These are phyloP conservation scores for Leccinum griseonigrum DNA, from an alignment of 1,284 basidiomycete genomes.

Conservation along the genomic window DNA sequence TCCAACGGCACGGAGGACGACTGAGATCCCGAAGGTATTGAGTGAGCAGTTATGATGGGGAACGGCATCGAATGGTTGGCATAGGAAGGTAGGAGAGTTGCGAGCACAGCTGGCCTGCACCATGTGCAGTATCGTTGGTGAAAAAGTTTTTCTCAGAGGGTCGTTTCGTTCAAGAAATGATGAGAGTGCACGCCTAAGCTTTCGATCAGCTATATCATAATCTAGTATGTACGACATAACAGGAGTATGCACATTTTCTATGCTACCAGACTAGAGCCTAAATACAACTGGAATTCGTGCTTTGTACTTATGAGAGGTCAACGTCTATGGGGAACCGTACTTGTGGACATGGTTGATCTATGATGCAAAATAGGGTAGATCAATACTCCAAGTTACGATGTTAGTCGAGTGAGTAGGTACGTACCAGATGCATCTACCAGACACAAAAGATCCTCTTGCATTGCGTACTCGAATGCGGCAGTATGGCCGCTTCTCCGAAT, in stretches of 20 bases:
- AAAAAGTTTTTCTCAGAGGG: constrained; percentile 49
- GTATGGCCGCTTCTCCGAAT: background rate
- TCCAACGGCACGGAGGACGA: constrained; percentile 43
- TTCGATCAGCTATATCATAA: too few relatives aligned
- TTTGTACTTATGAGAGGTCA: too few relatives aligned
- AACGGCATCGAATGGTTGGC: constrained; percentile 49
- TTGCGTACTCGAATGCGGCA: background rate
- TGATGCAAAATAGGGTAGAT: too few relatives aligned
- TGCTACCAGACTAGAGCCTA: too few relatives aligned
- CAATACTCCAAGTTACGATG: too few relatives aligned
- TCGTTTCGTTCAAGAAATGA: constrained; percentile 68
- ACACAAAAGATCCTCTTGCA: background rate
- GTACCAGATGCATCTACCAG: too few relatives aligned
- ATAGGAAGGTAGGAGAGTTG: constrained; percentile 44
- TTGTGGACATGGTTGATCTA: too few relatives aligned
- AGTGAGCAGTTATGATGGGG: constrained; percentile 56
- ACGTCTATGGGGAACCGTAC: too few relatives aligned
- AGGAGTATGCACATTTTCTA: too few relatives aligned
- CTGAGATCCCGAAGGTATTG: constrained; percentile 48
- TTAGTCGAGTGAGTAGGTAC: too few relatives aligned
- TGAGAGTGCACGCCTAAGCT: constrained; percentile 49
- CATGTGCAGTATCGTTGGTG: constrained; percentile 56
- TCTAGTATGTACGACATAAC: too few relatives aligned
- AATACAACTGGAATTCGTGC: too few relatives aligned
- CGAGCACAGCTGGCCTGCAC: constrained; percentile 67